phyloP scores from a whole-genome alignment of 2,329 filamentous ascomycete species.

The Clarireedia homoeocarpa region DNA sequence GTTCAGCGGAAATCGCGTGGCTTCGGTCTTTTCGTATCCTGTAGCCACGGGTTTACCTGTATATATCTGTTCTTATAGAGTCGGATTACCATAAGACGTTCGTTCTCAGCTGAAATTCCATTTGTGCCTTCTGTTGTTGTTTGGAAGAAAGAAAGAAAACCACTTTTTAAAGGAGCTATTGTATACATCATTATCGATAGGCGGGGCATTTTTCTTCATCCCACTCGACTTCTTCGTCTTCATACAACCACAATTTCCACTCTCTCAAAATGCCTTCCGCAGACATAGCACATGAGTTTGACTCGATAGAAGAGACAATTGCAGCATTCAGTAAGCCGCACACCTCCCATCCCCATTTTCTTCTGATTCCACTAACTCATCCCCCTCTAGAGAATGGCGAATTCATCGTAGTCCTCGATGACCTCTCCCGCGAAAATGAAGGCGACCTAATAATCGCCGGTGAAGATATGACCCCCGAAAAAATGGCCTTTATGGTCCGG shows the following conservation, averaged over 20 bases:
- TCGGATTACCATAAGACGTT: background rate
- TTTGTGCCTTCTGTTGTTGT: background rate
- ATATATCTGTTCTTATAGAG: background rate
- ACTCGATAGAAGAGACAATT: constrained; percentile 57
- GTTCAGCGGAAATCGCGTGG: background rate
- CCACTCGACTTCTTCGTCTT: background rate
- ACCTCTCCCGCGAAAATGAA: constrained; percentile 89
- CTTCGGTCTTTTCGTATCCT: background rate
- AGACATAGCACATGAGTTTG: constrained; percentile 39
- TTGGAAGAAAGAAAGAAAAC: background rate
- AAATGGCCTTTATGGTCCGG: constrained; percentile 95
- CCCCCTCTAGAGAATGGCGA: constrained; percentile 59
- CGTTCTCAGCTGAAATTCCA: background rate
- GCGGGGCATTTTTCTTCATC: constrained; percentile 9
- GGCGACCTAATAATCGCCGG: constrained; percentile 96
- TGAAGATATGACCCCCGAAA: constrained; percentile 70
- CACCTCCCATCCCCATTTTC: background rate
- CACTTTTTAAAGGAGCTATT: background rate
- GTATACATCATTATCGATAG: constrained; percentile 3
- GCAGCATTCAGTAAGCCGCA: constrained; percentile 51
- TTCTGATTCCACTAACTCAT: constrained; percentile 8
- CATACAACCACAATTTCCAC: background rate
- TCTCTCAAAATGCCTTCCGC: constrained; percentile 25
- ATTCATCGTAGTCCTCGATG: constrained; percentile 94
- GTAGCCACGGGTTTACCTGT: background rate